phyloP scores from a whole-genome alignment of 371 early-diverging fungal species.

The Thermomucor indicae-seudaticae region DNA sequence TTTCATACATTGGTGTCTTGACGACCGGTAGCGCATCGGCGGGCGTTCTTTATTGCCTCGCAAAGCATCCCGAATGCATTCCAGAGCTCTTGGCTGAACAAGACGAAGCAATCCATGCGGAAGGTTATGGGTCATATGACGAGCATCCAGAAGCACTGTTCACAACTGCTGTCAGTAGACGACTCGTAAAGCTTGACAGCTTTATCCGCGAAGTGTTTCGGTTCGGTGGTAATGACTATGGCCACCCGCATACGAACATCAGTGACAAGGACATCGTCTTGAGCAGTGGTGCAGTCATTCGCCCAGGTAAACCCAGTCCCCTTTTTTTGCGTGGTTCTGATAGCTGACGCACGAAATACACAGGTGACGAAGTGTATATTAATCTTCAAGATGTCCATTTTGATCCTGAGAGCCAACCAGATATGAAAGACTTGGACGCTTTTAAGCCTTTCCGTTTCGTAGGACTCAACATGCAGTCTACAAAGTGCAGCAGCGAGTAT shows the following conservation, averaged over 20 bases:
- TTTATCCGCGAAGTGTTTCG: constrained; percentile 44
- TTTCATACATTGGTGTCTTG: not conserved
- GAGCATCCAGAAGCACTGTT: constrained; percentile 5
- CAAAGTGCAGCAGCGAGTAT: constrained; percentile 33
- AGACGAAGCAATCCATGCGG: constrained; percentile 16
- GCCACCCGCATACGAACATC: constrained; percentile 22
- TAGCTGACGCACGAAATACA: not conserved
- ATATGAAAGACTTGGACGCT: constrained; percentile 11
- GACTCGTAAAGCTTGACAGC: constrained; percentile 45
- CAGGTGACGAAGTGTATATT: constrained; percentile 29
- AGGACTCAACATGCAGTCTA: constrained; percentile 26
- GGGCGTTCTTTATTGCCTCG: constrained; percentile 24
- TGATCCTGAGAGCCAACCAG: constrained; percentile 13
- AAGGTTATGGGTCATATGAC: constrained; percentile 3
- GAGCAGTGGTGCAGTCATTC: constrained; percentile 34
- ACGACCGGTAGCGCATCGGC: constrained; percentile 24
- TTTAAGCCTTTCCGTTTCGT: constrained; percentile 49
- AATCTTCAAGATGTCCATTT: constrained; percentile 19
- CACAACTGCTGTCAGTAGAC: constrained; percentile 21
- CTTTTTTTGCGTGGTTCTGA: not conserved
- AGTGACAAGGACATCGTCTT: constrained; percentile 22
- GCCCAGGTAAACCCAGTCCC: constrained; percentile 29
- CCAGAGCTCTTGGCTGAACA: constrained; percentile 39
- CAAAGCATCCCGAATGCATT: constrained; percentile 25
- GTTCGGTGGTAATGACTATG: constrained; percentile 12